phyloP scores from a whole-genome alignment of 2,329 filamentous ascomycete species.

The Sclerotinia trifoliorum region DNA sequence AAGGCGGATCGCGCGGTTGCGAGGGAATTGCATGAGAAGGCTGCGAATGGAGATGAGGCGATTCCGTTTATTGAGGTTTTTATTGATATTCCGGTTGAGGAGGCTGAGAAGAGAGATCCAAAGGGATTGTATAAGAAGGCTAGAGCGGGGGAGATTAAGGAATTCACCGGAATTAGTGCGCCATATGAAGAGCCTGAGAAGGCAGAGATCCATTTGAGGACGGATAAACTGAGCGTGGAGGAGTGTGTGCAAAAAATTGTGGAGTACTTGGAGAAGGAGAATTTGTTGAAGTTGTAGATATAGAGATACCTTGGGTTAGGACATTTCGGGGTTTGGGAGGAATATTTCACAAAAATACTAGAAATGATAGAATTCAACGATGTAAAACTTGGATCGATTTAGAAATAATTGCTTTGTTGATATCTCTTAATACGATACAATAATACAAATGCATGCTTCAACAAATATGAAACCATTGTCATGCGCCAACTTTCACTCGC shows the following conservation, averaged over 20 bases:
- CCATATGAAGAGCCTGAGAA: slow-evolving; percentile 89
- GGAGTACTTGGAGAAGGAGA: slow-evolving; percentile 71
- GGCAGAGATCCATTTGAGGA: slow-evolving; percentile 84
- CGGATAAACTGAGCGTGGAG: slow-evolving; percentile 78
- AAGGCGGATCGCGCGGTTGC: slow-evolving; percentile 80
- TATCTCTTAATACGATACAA: slow-evolving; percentile 27
- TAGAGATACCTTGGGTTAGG: slow-evolving; percentile 8
- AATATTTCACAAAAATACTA: neutral
- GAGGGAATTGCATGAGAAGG: slow-evolving; percentile 70
- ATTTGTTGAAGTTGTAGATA: slow-evolving; percentile 47
- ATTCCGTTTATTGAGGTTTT: slow-evolving; percentile 92
- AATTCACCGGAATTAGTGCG: slow-evolving; percentile 93
- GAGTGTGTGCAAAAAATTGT: slow-evolving; percentile 86
- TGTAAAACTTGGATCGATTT: neutral
- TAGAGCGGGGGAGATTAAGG: slow-evolving; percentile 86
- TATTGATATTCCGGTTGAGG: slow-evolving; percentile 86
- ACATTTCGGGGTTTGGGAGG: neutral
- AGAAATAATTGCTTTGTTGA: slow-evolving; percentile 14
- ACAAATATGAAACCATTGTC: slow-evolving; percentile 24
- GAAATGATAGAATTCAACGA: slow-evolving; percentile 4
- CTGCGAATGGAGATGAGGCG: slow-evolving; percentile 55
- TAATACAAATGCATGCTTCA: slow-evolving; percentile 30
- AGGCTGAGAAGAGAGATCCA: slow-evolving; percentile 91
- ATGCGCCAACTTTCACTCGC: slow-evolving; percentile 27
- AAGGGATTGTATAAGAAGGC: slow-evolving; percentile 99